These are phyloP conservation scores for Sclerotinia subarctica DNA, from an alignment of 2,329 filamentous ascomycete species.

Conservation along the genomic window DNA sequence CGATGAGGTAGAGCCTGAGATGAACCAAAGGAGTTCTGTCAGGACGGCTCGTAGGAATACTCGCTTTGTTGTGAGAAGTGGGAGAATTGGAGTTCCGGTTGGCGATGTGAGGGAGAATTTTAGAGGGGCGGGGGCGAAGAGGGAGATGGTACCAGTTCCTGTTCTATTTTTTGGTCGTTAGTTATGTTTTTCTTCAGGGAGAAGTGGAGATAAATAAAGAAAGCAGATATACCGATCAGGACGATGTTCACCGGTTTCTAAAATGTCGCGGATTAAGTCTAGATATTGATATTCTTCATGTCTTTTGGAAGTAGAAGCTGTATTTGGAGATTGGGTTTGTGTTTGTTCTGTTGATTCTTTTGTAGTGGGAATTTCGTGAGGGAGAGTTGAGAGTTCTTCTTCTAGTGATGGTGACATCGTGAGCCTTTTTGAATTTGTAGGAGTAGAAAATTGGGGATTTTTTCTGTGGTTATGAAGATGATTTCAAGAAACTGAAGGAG, in stretches of 20 bases:
- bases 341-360: neutral
- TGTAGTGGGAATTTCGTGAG: neutral
- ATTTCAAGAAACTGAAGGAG: neutral
- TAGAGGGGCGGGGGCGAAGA: constrained; percentile 83
- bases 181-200: constrained; percentile 34
- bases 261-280: constrained; percentile 79
- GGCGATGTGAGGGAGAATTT: constrained; percentile 76
- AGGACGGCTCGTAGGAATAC: constrained; percentile 90
- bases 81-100: constrained; percentile 63
- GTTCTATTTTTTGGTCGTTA: constrained; percentile 53
- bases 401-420: constrained; percentile 30
- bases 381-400: constrained; percentile 19
- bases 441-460: neutral
- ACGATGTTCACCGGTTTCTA: constrained; percentile 78
- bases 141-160: constrained; percentile 84
- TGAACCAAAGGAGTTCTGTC: constrained; percentile 93
- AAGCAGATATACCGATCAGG: constrained; percentile 65
- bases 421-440: neutral
- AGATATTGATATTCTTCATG: constrained; percentile 97
- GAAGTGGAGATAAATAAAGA: too few relatives aligned
- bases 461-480: neutral
- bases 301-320: neutral
- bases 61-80: constrained; percentile 94
- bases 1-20: constrained; percentile 79
- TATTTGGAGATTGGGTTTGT: neutral